Evolutionary conservation across 805 yeast genomes (phyloP).

Genomic region (Wickerhamia fluorescens): DNA sequence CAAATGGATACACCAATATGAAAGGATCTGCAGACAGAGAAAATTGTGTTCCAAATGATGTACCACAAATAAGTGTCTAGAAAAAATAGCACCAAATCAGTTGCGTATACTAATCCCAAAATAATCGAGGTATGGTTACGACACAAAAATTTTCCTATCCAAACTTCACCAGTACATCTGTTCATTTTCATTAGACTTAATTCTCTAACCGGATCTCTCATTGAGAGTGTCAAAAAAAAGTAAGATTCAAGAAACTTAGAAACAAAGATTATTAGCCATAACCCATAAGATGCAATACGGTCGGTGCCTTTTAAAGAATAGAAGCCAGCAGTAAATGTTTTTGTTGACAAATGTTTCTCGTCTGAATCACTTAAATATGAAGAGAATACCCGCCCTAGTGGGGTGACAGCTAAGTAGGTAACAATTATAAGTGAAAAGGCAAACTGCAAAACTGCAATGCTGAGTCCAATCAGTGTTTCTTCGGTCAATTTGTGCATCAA

Average conservation of each 20-base stretch:
- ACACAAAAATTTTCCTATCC: constrained; percentile 50
- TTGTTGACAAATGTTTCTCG: constrained; percentile 45
- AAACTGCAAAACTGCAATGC: constrained; percentile 50
- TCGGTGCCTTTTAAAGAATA: constrained; percentile 47
- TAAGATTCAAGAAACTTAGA: constrained; percentile 74
- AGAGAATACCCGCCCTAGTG: constrained; percentile 49
- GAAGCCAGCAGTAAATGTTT: constrained; percentile 54
- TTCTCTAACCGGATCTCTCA: constrained; percentile 69
- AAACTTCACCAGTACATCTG: constrained; percentile 55
- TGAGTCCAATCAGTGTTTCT: constrained; percentile 27
- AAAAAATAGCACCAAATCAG: constrained; percentile 65
- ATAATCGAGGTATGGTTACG: constrained; percentile 50
- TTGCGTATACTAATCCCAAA: constrained; percentile 43
- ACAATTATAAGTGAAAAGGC: constrained; percentile 48
- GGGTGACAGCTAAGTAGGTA: constrained; percentile 52
- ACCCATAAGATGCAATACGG: constrained; percentile 53
- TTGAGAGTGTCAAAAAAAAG: constrained; percentile 65
- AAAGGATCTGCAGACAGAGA: constrained; percentile 65
- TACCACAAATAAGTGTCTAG: constrained; percentile 85
- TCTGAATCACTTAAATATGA: constrained; percentile 20
- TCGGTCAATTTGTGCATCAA: constrained; percentile 27
- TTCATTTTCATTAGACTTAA: constrained; percentile 47
- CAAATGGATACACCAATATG: constrained; percentile 75
- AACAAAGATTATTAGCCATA: constrained; percentile 62
- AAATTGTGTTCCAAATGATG: constrained; percentile 68